Conservation (phyloP, 2,329 filamentous ascomycete species). For the Malbranchea zuffiana region DNA sequence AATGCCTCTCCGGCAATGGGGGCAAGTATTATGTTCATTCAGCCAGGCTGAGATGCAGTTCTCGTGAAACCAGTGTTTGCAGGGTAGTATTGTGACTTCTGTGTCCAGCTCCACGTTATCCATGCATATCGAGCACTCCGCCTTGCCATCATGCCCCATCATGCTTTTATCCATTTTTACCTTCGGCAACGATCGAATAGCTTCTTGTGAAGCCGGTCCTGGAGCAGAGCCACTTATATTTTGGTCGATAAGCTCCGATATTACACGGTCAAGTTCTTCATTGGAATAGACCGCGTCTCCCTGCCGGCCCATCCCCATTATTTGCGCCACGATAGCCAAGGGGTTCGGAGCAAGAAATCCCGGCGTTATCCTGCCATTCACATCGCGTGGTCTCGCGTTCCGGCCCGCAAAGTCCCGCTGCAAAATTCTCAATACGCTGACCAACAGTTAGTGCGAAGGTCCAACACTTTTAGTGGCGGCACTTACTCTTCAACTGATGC, state of each 20-base stretch:
- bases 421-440: slow-evolving; percentile 6
- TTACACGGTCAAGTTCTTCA: slow-evolving; percentile 79
- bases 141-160: slow-evolving; percentile 54
- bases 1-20: slow-evolving; percentile 41
- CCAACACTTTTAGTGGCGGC: not conserved
- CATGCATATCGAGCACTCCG: slow-evolving; percentile 92
- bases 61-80: slow-evolving; percentile 88
- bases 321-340: slow-evolving; percentile 8
- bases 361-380: slow-evolving; percentile 1
- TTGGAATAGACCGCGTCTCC: slow-evolving; percentile 72
- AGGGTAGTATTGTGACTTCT: slow-evolving; percentile 68
- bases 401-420: slow-evolving; percentile 4
- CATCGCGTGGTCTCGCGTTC: slow-evolving; percentile 3
- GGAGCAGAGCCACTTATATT: slow-evolving; percentile 63
- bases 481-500: slow-evolving; percentile 5
- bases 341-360: slow-evolving; percentile 10
- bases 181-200: slow-evolving; percentile 62
- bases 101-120: slow-evolving; percentile 65
- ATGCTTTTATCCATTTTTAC: slow-evolving; percentile 59
- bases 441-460: not conserved
- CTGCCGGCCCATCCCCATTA: slow-evolving; percentile 9
- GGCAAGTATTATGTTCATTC: slow-evolving; percentile 83
- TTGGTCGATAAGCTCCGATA: slow-evolving; percentile 79
- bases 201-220: slow-evolving; percentile 64
- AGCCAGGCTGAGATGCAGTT: slow-evolving; percentile 75